Percentiles rank a stretch among this genome's conserved stretches.
Conservation (phyloP, 2,329 filamentous ascomycete species). For the Fusarium sp. region DNA sequence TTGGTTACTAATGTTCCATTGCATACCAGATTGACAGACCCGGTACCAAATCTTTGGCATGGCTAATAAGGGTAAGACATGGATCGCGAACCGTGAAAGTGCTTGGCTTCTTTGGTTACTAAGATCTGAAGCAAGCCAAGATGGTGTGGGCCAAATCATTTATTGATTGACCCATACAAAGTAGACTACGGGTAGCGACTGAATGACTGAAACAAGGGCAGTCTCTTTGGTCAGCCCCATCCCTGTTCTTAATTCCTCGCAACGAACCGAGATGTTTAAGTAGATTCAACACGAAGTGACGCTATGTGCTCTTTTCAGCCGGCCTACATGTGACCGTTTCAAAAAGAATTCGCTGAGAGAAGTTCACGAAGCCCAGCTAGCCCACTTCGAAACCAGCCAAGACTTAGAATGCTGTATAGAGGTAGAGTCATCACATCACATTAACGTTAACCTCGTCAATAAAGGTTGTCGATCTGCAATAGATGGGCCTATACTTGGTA, state of each 20-base stretch:
- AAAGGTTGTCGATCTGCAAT: slow-evolving; percentile 28
- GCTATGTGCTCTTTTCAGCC: slow-evolving; percentile 24
- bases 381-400: slow-evolving; percentile 32
- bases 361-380: slow-evolving; percentile 8
- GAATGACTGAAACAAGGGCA: slow-evolving; percentile 22
- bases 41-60: not conserved
- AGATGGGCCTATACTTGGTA: slow-evolving; percentile 6
- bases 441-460: slow-evolving; percentile 12
- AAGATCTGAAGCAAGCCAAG: slow-evolving; percentile 9
- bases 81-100: slow-evolving; percentile 14
- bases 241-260: slow-evolving; percentile 21
- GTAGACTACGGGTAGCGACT: not conserved
- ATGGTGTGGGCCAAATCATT: slow-evolving; percentile 23
- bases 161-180: slow-evolving; percentile 14
- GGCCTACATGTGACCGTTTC: slow-evolving; percentile 14
- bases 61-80: not conserved
- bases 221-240: slow-evolving; percentile 9
- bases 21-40: not conserved
- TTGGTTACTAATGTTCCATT: not conserved
- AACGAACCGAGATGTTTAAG: slow-evolving; percentile 27
- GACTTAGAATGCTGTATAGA: not conserved
- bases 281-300: slow-evolving; percentile 13
- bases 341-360: slow-evolving; percentile 11
- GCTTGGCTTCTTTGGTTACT: slow-evolving; percentile 20
- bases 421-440: slow-evolving; percentile 21